Base-by-base conservation (phyloP, 2,329 filamentous ascomycete species). In the Emmonsiellopsis sp. region DNA sequence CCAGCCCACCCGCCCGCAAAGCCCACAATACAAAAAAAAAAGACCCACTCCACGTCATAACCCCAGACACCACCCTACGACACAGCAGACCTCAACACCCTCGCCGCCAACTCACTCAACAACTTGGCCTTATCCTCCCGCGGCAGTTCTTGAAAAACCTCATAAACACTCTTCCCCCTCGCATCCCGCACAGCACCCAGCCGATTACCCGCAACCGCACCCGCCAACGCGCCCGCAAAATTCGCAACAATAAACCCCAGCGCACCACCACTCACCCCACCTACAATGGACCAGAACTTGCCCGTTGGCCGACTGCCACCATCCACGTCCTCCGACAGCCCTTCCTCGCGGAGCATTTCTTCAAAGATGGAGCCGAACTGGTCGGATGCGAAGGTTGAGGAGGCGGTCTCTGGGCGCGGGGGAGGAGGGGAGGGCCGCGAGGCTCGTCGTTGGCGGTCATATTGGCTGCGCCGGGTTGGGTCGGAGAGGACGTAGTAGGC, bases 171-270 rank as follows among this genome's bases (percentile, higher is more conserved):
- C 83, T 96, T 97, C 20, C 91, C 91, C 72, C 84, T 90, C 34
- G 87, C 83, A 72, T 98, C 93, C 54, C 93, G 79, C 16, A 98
- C 82, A 6, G 89, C 88, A 0, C 93, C 93, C n/a, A 97, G 73
- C 50, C 91, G 75, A 72, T 96, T 97, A 9, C 93, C 93, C 0
- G 91, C 92, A 2, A 96, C 91, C 2, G 89, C 89, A 2, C 93
- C 93, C 0, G 92, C 92, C 38, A 97, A 70, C 64, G 92, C 79
- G 0, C 93, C 93, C 0, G 92, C 88, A 48, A 96, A 82, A 67
- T 97, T 97, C 31, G 86, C 93, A 30, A 97, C 80, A 61, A 98
- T 98, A 70, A 97, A 97, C 0, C 93, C 93, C 68, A 98, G 80
- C 2, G 89, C 88, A 10, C 86, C 92, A 34, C 93, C 93, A 65